Evolutionary conservation across 2,329 filamentous ascomycete genomes (phyloP).

Genomic region (Venturia effusa): DNA sequence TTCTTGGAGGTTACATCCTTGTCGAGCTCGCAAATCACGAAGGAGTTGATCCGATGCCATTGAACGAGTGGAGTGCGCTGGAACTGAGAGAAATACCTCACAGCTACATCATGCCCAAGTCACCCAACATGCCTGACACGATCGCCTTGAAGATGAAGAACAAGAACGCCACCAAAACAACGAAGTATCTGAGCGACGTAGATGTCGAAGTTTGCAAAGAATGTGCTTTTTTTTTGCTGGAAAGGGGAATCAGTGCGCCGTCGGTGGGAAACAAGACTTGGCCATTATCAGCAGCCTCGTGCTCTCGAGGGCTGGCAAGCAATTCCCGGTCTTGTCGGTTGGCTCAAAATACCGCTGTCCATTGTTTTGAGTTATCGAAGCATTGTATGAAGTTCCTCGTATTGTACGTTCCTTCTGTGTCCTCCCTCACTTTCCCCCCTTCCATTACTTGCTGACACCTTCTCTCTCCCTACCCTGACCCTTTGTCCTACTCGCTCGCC

Average conservation of each 20-base stretch:
- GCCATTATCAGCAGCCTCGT: slow-evolving; percentile 55
- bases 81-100: slow-evolving; percentile 50
- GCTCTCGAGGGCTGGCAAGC: slow-evolving; percentile 46
- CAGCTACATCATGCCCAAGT: slow-evolving; percentile 56
- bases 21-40: slow-evolving; percentile 55
- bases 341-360: no score
- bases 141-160: slow-evolving; percentile 44
- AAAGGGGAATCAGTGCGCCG: slow-evolving; percentile 49
- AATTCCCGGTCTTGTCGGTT: no score
- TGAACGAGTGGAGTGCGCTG: slow-evolving; percentile 45
- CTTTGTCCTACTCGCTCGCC: no score
- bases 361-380: no score
- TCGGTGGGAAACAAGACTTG: slow-evolving; percentile 56
- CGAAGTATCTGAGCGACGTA: slow-evolving; percentile 46
- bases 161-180: slow-evolving; percentile 37
- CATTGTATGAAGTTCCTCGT: no score
- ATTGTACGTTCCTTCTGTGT: no score
- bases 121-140: slow-evolving; percentile 47
- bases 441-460: no score
- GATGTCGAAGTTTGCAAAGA: slow-evolving; percentile 47
- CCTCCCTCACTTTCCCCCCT: no score
- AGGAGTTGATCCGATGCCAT: slow-evolving; percentile 41
- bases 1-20: slow-evolving; percentile 57
- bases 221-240: slow-evolving; percentile 50
- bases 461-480: no score